Conservation (phyloP, 306 rosid species). For the Cicer chorassanicum region DNA sequence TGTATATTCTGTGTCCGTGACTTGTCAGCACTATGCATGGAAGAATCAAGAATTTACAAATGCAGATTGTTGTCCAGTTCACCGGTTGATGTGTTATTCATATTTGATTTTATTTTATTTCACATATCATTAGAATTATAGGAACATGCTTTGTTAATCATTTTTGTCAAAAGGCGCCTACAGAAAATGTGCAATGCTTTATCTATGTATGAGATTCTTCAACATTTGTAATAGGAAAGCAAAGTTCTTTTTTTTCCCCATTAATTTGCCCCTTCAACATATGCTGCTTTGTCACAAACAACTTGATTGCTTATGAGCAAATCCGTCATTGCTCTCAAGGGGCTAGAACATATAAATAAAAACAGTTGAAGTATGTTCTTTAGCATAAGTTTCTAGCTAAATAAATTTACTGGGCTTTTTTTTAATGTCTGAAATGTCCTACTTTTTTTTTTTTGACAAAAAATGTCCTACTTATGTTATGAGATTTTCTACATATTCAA, state of each 20-base stretch:
- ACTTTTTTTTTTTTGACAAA: neutral
- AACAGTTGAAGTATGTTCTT: slow-evolving; percentile 7
- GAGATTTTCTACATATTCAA: slow-evolving; percentile 25
- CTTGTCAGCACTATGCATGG: slow-evolving; percentile 6
- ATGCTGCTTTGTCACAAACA: neutral
- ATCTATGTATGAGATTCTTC: slow-evolving; percentile 20
- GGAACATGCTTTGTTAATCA: neutral
- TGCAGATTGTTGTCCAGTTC: neutral
- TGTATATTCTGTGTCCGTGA: slow-evolving; percentile 12
- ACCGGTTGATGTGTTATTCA: neutral
- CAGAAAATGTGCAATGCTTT: slow-evolving; percentile 2
- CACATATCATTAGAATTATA: neutral
- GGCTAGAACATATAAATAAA: slow-evolving; percentile 22
- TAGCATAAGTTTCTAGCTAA: slow-evolving; percentile 12
- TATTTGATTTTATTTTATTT: neutral
- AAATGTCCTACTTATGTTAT: slow-evolving; percentile 16
- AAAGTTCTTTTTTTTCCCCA: neutral
- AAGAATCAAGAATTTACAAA: slow-evolving; percentile 1
- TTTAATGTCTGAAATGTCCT: slow-evolving; percentile 10
- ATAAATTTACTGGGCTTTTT: neutral
- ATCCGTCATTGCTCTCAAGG: slow-evolving; percentile 10
- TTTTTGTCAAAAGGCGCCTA: slow-evolving; percentile 16
- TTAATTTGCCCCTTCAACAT: slow-evolving; percentile 9
- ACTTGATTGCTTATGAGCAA: slow-evolving; percentile 7
- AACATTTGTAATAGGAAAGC: slow-evolving; percentile 35